Evolutionary conservation across 805 yeast species (phyloP), one percentile per base, ranked within the genome.

Genomic region (Middelhovenomyces tepae): DNA sequence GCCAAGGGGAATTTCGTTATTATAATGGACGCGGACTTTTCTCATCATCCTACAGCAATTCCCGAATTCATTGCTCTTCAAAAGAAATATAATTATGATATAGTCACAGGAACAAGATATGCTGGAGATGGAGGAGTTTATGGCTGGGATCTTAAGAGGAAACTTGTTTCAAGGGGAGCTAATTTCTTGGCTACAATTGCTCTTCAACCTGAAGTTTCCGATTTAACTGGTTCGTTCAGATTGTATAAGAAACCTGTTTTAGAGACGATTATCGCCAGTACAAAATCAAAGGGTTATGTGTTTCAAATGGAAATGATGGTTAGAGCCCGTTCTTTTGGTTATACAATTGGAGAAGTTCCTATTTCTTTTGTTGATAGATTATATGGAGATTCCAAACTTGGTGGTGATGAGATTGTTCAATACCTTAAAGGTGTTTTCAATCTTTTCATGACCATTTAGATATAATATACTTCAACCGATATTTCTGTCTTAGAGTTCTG

Each of bases 301-400:
- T 79, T 79, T 72, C 89, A 79, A 61, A 79, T 79, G 89, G 89
- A 79, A 59, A 78, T 79, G 86, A 77, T 79, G 73, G 89, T 79
- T 16, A 71, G 89, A 45, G 89, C 89, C 25, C 69, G 82, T 52
- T 64, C 77, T n/a, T 59, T 76, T 53, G 78, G 78, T n/a, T 76
- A 69, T 59, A 65, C 72, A 11, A 77, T 79, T 45, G 87, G 80
- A 19, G 89, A 79, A 54, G 86, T 78, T 20, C 87, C 87, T 31
- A 79, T 79, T 46, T 69, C 75, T 40, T 79, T 80, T 49, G 89
- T 79, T 25, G 89, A 79, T 58, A 69, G 89, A 56, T 64, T 79
- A 39, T 79, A 79, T 47, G 89, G 89, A 30, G 87, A 79, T 56
- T 67, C 77, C 43, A 79, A 79, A 54, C 71, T 79, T 42, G 87